Evolutionary conservation across 306 rosid species (phyloP).

Genomic region (Lupinus albus): DNA sequence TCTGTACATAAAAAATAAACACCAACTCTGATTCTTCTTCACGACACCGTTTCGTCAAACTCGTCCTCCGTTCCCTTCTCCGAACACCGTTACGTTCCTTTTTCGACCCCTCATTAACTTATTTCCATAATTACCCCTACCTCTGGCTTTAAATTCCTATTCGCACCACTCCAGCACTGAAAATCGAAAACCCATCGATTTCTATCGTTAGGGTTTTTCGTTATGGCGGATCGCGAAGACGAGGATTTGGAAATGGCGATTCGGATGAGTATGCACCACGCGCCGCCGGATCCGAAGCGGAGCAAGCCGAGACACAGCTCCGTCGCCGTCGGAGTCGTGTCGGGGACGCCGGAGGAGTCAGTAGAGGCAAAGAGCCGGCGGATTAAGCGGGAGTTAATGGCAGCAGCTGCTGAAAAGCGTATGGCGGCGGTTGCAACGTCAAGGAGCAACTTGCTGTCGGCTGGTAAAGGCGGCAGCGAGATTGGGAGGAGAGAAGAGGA

Average conservation of each 20-base stretch:
- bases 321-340: constrained; percentile 34
- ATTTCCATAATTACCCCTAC: constrained; percentile 33
- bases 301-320: constrained; percentile 65
- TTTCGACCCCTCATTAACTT: constrained; percentile 17
- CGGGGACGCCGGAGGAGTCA: constrained; percentile 52
- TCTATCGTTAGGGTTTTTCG: constrained; percentile 26
- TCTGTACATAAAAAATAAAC: neutral
- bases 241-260: constrained; percentile 78
- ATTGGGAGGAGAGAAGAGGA: constrained; percentile 44
- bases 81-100: constrained; percentile 5
- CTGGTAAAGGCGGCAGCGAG: constrained; percentile 26
- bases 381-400: constrained; percentile 80
- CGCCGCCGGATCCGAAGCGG: constrained; percentile 85
- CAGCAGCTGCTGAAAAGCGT: constrained; percentile 83
- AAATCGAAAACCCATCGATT: neutral
- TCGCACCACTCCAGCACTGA: neutral
- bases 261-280: constrained; percentile 57
- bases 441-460: constrained; percentile 27
- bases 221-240: constrained; percentile 86
- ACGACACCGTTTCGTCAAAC: no score
- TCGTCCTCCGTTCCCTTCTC: neutral
- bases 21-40: neutral
- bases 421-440: constrained; percentile 39
- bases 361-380: constrained; percentile 65
- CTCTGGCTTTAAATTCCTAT: constrained; percentile 22